A percentile compares a stretch with the other conserved stretches of the same genome.
These are phyloP conservation scores for Pachysandra terminalis DNA, from an alignment of 164 flowering plant species.

Conservation along the genomic window DNA sequence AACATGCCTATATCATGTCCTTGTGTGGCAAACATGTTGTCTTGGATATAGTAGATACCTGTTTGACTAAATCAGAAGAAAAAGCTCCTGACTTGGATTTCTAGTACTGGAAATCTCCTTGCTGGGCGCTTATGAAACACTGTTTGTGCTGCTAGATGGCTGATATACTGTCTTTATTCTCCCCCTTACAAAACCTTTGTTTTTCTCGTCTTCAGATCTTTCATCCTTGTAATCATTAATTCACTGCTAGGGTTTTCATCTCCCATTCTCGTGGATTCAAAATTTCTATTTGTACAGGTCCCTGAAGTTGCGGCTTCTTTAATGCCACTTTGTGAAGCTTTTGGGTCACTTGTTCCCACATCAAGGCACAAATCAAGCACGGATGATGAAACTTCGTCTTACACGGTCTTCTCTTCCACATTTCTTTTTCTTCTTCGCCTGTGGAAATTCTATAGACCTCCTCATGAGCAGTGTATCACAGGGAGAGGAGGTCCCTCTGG, in stretches of 20 bases:
- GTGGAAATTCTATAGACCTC: constrained; percentile 88
- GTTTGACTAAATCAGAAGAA: no score
- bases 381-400: constrained; percentile 51
- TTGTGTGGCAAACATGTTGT: no score
- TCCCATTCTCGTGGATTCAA: neutral
- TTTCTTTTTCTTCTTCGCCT: constrained; percentile 79
- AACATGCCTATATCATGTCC: neutral
- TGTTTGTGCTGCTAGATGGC: neutral
- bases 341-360: constrained; percentile 68
- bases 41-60: no score
- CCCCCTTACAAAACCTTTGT: neutral
- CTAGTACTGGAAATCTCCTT: neutral
- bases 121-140: neutral
- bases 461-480: constrained; percentile 51
- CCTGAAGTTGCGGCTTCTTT: constrained; percentile 87
- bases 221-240: neutral
- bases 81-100: neutral
- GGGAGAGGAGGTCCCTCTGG: constrained; percentile 43
- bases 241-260: neutral
- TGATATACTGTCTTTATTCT: neutral
- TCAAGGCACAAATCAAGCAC: constrained; percentile 31
- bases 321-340: constrained; percentile 87
- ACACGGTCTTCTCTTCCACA: constrained; percentile 76
- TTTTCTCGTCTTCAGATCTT: neutral
- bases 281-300: constrained; percentile 38